Conservation (phyloP, 176 grass and related monocot species). For the Carex myosuroides region DNA sequence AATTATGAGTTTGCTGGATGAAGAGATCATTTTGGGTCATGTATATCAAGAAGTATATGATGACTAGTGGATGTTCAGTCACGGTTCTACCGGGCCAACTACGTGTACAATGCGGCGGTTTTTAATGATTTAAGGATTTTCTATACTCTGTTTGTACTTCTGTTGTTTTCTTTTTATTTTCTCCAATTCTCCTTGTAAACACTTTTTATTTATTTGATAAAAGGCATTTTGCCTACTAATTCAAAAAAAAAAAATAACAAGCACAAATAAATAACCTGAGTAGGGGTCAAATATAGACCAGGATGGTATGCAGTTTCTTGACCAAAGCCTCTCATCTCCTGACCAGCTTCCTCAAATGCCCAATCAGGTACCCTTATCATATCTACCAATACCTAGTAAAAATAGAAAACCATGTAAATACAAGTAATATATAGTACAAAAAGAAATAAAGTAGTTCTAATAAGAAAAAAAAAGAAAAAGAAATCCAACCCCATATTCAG, state of each 20-base stretch:
- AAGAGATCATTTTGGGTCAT: neutral
- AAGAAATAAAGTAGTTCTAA: neutral
- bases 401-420: constrained; percentile 5
- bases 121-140: neutral
- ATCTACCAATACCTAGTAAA: constrained; percentile 77
- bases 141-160: neutral
- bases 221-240: neutral
- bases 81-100: neutral
- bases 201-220: neutral
- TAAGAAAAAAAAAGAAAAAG: constrained; percentile 11
- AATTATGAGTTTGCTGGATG: neutral
- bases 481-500: constrained; percentile 81
- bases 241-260: neutral
- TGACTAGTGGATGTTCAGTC: neutral
- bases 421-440: constrained; percentile 1
- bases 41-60: neutral
- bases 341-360: constrained; percentile 88
- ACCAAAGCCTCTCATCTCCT: constrained; percentile 87
- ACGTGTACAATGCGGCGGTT: neutral
- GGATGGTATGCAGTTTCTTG: constrained; percentile 98
- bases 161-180: neutral
- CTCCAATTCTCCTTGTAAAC: neutral
- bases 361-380: constrained; percentile 98
- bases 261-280: constrained; percentile 45
- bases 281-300: constrained; percentile 85